Evolutionary conservation across 2,329 filamentous ascomycete species (phyloP).

Genomic region (Pseudopithomyces chartarum): DNA sequence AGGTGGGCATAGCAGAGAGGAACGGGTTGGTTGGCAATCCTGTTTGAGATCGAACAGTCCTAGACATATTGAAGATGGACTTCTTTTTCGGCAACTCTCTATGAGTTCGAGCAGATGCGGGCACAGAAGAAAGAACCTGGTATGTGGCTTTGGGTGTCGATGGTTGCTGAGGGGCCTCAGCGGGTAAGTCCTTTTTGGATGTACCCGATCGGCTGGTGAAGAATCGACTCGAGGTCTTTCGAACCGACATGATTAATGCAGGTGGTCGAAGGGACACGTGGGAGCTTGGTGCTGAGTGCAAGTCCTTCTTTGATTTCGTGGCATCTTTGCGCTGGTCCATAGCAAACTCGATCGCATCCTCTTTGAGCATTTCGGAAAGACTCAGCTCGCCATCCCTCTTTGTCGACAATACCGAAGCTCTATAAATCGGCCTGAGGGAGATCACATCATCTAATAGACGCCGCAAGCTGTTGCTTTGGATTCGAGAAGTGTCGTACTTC

Average conservation of each 20-base stretch:
- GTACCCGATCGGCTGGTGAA: not conserved
- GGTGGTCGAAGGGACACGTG: not conserved
- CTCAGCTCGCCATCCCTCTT: not conserved
- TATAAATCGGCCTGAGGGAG: conserved; percentile 12
- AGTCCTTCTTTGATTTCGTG: not conserved
- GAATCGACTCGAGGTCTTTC: not conserved
- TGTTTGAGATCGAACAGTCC: too few species aligned
- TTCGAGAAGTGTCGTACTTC: conserved; percentile 14
- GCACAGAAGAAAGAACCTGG: too few species aligned
- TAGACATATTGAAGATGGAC: too few species aligned
- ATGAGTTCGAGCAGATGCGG: too few species aligned
- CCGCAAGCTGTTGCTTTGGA: conserved; percentile 12
- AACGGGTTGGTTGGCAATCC: too few species aligned
- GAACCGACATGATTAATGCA: not conserved
- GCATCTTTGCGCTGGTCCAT: not conserved
- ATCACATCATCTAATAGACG: conserved; percentile 11
- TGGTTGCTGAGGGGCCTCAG: not conserved
- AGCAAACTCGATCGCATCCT: not conserved
- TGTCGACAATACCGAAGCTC: not conserved
- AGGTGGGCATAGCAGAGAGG: too few species aligned
- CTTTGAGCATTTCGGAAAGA: not conserved
- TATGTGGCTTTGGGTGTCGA: too few species aligned
- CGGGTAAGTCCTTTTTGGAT: not conserved
- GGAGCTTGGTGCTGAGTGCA: not conserved
- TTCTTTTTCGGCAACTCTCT: too few species aligned